Base-by-base conservation (phyloP, 2,329 filamentous ascomycete species). In the Hymenoscyphus repandus region DNA sequence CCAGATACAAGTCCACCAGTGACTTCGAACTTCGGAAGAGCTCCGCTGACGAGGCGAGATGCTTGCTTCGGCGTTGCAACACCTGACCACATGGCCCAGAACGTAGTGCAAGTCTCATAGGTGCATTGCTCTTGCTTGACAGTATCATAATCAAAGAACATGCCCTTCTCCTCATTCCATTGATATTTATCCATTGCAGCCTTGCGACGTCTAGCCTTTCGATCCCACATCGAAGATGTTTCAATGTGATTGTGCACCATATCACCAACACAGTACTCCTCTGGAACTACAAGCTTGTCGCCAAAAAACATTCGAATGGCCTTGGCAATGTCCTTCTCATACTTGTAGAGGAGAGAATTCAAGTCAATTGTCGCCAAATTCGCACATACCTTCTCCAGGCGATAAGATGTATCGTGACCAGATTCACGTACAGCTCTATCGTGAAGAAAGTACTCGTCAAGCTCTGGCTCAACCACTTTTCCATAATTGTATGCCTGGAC, bases 71-170 rank as follows among this genome's bases (percentile, higher is more conserved):
- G 91, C 31, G 86, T 87, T 12, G 89, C 86, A 44, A 93, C 83
- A 47, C 92, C 92, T 11, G 92, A 90, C 92, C 93, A 99, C 72
- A 99, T 86, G 3, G 93, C 83, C 93, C 93, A 99, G 72, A 97
- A 91, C 0, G 91, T 96, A 2, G 93, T 99, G 49, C 86, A 90
- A 57, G 82, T 88, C 72, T 97, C 93, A 68, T 97, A 97, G 12
- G 77, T 81, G 59, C 83, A 90, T 63, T 87, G 88, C 70, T 90
- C 71, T 66, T 90, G 82, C 69, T 86, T 88, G 55, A 79, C 83
- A 0, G 90, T 95, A 72, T 99, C 80, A 69, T 97, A 99, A 71
- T 99, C 93, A 66, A 97, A 97, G 75, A 90, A 99, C 88, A 97
- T 95, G 52, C 92, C 92, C 66, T 88, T 83, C 59, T 88, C 77